These are phyloP conservation scores for Xylariaceae sp. DNA, from an alignment of 2,329 filamentous ascomycete species.

Conservation along the genomic window DNA sequence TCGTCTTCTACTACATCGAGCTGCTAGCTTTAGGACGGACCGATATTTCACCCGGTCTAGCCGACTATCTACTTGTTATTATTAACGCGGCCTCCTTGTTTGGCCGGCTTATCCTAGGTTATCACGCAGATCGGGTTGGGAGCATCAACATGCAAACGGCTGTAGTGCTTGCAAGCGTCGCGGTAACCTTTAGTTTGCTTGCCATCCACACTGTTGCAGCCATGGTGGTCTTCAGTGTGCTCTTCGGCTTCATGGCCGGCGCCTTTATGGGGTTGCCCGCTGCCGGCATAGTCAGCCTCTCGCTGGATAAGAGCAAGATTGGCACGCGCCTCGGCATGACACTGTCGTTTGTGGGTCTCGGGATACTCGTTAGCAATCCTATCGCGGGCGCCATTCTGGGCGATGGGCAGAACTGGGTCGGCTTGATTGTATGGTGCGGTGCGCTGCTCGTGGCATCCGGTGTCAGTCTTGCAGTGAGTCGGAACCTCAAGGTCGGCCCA, in stretches of 20 bases:
- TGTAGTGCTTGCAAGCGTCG: conserved; percentile 9
- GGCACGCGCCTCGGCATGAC: conserved; percentile 25
- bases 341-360: conserved; percentile 20
- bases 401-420: conserved; percentile 15
- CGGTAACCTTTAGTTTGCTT: conserved; percentile 16
- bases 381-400: conserved; percentile 24
- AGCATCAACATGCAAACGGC: conserved; percentile 18
- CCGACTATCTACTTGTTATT: conserved; percentile 21
- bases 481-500: conserved; percentile 10
- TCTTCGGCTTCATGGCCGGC: conserved; percentile 18
- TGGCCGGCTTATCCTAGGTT: conserved; percentile 16
- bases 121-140: conserved; percentile 18
- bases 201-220: conserved; percentile 9
- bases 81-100: conserved; percentile 22
- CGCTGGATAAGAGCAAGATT: conserved; percentile 21
- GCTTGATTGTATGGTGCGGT: conserved; percentile 20
- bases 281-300: conserved; percentile 20
- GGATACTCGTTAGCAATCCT: conserved; percentile 22
- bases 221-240: conserved; percentile 11
- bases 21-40: conserved; percentile 10
- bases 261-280: conserved; percentile 19
- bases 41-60: conserved; percentile 1
- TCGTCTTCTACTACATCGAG: conserved; percentile 15
- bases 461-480: conserved; percentile 12
- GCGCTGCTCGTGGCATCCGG: conserved; percentile 15